A percentile compares a stretch with the other conserved stretches of the same genome.
Conservation (phyloP, 805 yeast species). For the Cyberlindnera amylophila region DNA sequence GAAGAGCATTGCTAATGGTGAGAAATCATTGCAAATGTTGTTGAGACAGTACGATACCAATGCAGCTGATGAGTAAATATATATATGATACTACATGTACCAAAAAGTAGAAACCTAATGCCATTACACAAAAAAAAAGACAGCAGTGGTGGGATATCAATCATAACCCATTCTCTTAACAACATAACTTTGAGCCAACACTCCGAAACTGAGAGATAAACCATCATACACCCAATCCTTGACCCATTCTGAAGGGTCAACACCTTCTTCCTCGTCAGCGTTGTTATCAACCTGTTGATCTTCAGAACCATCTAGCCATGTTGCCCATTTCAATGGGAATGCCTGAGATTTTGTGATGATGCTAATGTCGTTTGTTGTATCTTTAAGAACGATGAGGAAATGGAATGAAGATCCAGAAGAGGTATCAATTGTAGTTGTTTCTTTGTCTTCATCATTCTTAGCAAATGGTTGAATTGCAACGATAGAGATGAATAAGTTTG, state of each 20-base stretch:
- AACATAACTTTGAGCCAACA: conserved; percentile 86
- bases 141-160: no score
- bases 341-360: conserved; percentile 81
- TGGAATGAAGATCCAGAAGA: conserved; percentile 52
- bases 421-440: conserved; percentile 36
- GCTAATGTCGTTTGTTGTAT: conserved; percentile 71
- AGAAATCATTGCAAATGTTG: conserved; percentile 29
- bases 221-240: conserved; percentile 78
- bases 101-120: neutral
- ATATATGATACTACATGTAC: neutral
- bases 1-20: conserved; percentile 49
- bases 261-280: conserved; percentile 41
- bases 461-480: conserved; percentile 47
- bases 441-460: conserved; percentile 24
- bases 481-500: conserved; percentile 68
- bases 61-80: neutral
- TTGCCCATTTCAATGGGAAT: conserved; percentile 85
- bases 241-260: conserved; percentile 83
- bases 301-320: conserved; percentile 63
- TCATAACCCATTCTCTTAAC: conserved; percentile 69
- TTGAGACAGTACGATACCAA: conserved; percentile 14
- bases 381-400: conserved; percentile 73
- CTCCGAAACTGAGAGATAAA: conserved; percentile 73
- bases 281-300: conserved; percentile 19
- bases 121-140: neutral